Evolutionary conservation across 2,329 filamentous ascomycete species (phyloP), one percentile per base, ranked within the genome.

Genomic region (Hymenoscyphus salicellus): DNA sequence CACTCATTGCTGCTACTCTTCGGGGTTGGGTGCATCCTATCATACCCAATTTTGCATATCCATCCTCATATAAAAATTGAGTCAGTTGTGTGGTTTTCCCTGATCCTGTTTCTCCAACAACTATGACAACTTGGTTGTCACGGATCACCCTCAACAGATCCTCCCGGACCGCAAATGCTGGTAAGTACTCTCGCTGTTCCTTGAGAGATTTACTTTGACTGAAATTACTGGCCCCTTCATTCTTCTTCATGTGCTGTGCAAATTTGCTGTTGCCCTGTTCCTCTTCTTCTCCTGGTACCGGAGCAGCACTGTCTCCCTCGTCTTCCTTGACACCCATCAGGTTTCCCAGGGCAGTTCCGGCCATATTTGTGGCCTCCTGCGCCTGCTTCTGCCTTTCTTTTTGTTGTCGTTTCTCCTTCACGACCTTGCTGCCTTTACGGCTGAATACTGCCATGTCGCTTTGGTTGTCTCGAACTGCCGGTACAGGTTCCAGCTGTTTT

Each of bases 381-480:
- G 95, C 94, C 77, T 98, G 94, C 72, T 93, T 92, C 74, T 96
- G 92, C 52, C 95, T 86, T 76, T 99, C 95, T 68, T 93, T 90
- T 77, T 97, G 93, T 77, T 97, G 93, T 52, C 96, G 84, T 71
- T 90, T 89, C 72, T 99, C 95, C 73, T 90, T 91, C 14, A 99
- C 95, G 1, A 97, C 93, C 72, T 88, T 90, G 75, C 94, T 98
- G 0, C 95, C 95, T 76, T 97, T 97, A 55, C 94, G 86, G 79
- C 93, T 96, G 72, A 98, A 98, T 1, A 99, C 93, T 0, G 95
- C 95, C 95, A 99, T 97, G 74, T 99, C 95, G 75, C 96, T 99
- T 78, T 98, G 94, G 30, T 91, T 89, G 76, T 99, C 95, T 61
- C 90, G 86, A 16, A 99, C 91, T 0, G 95, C 96, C 0, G 94